Conservation (phyloP, 192 early-diverging fungal species). For the Anaeromyces robustus region DNA sequence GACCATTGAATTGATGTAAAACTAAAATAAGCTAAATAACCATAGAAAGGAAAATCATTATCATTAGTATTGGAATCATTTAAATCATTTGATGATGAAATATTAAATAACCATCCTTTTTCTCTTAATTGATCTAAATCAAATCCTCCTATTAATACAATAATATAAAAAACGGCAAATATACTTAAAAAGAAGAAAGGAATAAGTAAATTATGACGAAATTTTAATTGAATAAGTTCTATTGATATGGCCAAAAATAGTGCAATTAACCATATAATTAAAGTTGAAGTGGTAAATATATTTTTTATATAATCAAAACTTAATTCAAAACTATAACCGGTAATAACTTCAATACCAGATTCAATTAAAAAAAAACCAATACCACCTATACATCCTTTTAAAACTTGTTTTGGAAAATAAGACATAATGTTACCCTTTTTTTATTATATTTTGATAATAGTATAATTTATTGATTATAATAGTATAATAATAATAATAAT, state of each 20-base stretch:
- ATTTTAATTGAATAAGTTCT: conserved; percentile 38
- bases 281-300: conserved; percentile 46
- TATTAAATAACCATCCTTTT: too few relatives aligned
- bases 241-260: conserved; percentile 33
- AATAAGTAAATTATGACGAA: conserved; percentile 66
- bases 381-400: conserved; percentile 89
- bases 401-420: conserved; percentile 80
- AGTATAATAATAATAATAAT: too few relatives aligned
- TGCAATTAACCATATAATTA: conserved; percentile 63
- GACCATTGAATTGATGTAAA: conserved; percentile 19
- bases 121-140: conserved; percentile 49
- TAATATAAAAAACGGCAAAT: conserved; percentile 55
- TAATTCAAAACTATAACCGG: conserved; percentile 42
- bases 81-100: too few relatives aligned
- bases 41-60: conserved; percentile 57
- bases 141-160: conserved; percentile 40
- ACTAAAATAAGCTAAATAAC: conserved; percentile 68
- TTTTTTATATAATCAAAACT: conserved; percentile 34
- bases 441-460: conserved; percentile 5
- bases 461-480: too few relatives aligned
- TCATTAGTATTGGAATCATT: conserved; percentile 37
- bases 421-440: conserved; percentile 53
- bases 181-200: conserved; percentile 78
- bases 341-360: conserved; percentile 83
- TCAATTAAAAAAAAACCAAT: conserved; percentile 86